These are phyloP conservation scores for Melaleuca alternifolia DNA, from an alignment of 345 rosid species.

Conservation along the genomic window DNA sequence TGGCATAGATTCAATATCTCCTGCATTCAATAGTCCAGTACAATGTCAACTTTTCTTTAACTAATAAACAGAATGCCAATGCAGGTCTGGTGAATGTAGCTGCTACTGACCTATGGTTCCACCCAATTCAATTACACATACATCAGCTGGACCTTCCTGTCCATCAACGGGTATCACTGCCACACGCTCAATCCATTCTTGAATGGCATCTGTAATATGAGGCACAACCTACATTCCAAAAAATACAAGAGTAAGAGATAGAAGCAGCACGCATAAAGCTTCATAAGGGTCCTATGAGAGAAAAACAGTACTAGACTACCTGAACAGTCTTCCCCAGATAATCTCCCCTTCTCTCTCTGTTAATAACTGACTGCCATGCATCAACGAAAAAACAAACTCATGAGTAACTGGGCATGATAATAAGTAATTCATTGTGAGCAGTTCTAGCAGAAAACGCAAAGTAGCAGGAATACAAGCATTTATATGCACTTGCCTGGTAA, in stretches of 20 bases:
- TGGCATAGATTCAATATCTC: slow-evolving; percentile 98
- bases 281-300: neutral
- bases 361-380: slow-evolving; percentile 55
- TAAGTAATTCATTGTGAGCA: neutral
- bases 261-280: neutral
- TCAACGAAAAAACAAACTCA: neutral
- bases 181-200: slow-evolving; percentile 92
- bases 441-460: neutral
- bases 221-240: slow-evolving; percentile 68
- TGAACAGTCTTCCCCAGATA: slow-evolving; percentile 97
- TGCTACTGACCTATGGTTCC: slow-evolving; percentile 75
- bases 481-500: slow-evolving; percentile 52
- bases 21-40: slow-evolving; percentile 23
- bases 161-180: slow-evolving; percentile 85
- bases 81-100: neutral
- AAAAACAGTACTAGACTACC: slow-evolving; percentile 22
- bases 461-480: neutral
- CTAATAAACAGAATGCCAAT: neutral
- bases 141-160: slow-evolving; percentile 78
- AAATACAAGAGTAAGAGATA: neutral
- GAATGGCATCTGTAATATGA: slow-evolving; percentile 93
- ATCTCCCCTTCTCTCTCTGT: slow-evolving; percentile 93
- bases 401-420: neutral
- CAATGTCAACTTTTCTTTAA: neutral
- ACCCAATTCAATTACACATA: slow-evolving; percentile 96